Percentiles rank a stretch among this genome's conserved stretches.
phyloP scores from a whole-genome alignment of 371 early-diverging fungal genomes.

The Actinomortierella wolfii region DNA sequence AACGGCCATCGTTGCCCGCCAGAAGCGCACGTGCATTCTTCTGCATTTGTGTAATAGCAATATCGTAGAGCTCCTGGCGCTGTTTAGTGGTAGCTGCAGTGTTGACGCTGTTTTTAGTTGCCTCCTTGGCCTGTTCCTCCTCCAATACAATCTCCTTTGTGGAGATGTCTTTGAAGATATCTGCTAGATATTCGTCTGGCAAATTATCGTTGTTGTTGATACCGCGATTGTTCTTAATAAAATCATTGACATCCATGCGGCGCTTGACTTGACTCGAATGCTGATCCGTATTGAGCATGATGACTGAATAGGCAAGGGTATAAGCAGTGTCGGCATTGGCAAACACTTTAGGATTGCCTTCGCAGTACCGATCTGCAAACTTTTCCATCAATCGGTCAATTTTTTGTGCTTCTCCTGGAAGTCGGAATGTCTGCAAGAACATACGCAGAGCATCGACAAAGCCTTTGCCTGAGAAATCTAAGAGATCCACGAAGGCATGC shows the following conservation, averaged over 20 bases:
- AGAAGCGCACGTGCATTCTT: constrained; percentile 49
- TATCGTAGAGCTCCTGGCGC: constrained; percentile 49
- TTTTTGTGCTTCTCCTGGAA: constrained; percentile 86
- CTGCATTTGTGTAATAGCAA: constrained; percentile 51
- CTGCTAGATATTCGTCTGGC: constrained; percentile 57
- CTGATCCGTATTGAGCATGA: constrained; percentile 88
- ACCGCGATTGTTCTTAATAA: constrained; percentile 90
- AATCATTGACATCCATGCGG: constrained; percentile 92
- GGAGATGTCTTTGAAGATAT: constrained; percentile 69
- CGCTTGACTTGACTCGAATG: constrained; percentile 91
- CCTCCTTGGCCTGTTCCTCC: constrained; percentile 59
- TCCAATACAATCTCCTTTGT: constrained; percentile 75
- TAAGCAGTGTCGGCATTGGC: constrained; percentile 74
- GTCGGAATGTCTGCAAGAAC: constrained; percentile 76
- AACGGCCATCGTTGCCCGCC: constrained; percentile 43
- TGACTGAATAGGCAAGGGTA: constrained; percentile 78
- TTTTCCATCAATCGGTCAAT: constrained; percentile 86
- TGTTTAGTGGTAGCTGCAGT: constrained; percentile 38
- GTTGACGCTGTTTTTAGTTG: constrained; percentile 36
- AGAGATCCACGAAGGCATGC: constrained; percentile 77
- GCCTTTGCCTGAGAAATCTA: constrained; percentile 67
- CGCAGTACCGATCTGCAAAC: constrained; percentile 77
- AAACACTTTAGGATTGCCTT: constrained; percentile 63
- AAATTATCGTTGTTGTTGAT: constrained; percentile 74
- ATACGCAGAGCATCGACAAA: constrained; percentile 73